phyloP scores from a whole-genome alignment of 192 early-diverging fungal genomes.

The Linnemannia elongata region DNA sequence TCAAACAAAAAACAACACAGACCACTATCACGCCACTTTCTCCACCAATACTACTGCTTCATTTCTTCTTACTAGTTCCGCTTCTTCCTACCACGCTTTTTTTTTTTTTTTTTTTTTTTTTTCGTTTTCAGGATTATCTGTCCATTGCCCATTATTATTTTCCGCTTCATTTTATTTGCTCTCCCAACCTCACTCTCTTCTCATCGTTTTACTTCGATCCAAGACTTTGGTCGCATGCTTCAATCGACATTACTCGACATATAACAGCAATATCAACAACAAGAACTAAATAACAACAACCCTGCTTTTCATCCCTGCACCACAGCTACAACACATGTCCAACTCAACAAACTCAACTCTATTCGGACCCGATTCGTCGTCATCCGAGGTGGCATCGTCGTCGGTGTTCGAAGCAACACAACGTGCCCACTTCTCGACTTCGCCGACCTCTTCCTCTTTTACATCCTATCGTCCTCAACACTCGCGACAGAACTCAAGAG shows the following conservation, averaged over 20 bases:
- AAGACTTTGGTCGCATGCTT: background rate
- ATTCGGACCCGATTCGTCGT: background rate
- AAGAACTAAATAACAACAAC: background rate
- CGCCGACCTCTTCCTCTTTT: background rate
- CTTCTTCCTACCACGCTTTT: background rate
- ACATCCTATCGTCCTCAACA: background rate
- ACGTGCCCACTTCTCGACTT: conserved; percentile 3
- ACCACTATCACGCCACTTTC: conserved; percentile 9
- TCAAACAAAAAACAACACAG: background rate
- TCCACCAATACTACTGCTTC: conserved; percentile 3
- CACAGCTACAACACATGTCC: background rate
- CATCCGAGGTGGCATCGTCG: background rate
- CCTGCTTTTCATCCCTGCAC: background rate
- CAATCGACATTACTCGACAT: background rate
- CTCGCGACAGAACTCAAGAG: conserved; percentile 7
- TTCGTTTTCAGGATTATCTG: background rate
- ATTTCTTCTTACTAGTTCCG: background rate
- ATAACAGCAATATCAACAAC: background rate
- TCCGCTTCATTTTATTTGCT: background rate
- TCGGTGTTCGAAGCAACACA: conserved; percentile 1
- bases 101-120: too few species aligned
- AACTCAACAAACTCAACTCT: background rate
- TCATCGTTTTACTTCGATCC: background rate
- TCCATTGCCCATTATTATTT: background rate
- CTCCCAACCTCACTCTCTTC: background rate